These are phyloP conservation scores for Forsythia viridissima DNA, from an alignment of 257 asterid genomes.

Conservation along the genomic window DNA sequence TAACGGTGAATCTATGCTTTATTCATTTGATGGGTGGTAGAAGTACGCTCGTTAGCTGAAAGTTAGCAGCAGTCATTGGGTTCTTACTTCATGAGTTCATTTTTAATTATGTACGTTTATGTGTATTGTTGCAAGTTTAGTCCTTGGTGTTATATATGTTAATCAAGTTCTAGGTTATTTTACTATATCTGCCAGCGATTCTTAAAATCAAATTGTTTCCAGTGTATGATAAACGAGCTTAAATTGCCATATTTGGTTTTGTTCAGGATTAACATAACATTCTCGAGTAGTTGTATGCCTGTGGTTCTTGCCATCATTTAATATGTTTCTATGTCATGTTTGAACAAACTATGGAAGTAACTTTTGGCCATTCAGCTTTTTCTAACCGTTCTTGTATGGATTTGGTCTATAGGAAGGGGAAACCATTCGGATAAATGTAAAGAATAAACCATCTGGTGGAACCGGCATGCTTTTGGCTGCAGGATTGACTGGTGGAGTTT, in stretches of 20 bases:
- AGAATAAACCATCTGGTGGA: slow-evolving; percentile 79
- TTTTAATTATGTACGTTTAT: too few relatives aligned
- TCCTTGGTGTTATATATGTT: slow-evolving; percentile 6
- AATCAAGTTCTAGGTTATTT: background rate
- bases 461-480: slow-evolving; percentile 92
- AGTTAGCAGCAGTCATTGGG: too few relatives aligned
- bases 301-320: background rate
- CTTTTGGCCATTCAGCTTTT: background rate
- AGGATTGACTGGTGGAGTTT: slow-evolving; percentile 53
- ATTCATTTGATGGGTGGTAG: too few relatives aligned
- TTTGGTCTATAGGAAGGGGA: slow-evolving; percentile 82
- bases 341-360: slow-evolving; percentile 2
- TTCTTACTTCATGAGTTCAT: too few relatives aligned
- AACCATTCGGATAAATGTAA: slow-evolving; percentile 86
- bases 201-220: background rate
- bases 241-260: slow-evolving; percentile 9
- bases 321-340: background rate
- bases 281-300: background rate
- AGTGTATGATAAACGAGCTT: background rate
- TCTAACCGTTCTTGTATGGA: too few relatives aligned
- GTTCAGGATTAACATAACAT: background rate
- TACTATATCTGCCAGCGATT: background rate
- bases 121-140: too few relatives aligned
- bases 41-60: too few relatives aligned
- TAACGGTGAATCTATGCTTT: too few relatives aligned